Evolutionary conservation across 2,329 filamentous ascomycete species (phyloP).

Genomic region (Venturia effusa): DNA sequence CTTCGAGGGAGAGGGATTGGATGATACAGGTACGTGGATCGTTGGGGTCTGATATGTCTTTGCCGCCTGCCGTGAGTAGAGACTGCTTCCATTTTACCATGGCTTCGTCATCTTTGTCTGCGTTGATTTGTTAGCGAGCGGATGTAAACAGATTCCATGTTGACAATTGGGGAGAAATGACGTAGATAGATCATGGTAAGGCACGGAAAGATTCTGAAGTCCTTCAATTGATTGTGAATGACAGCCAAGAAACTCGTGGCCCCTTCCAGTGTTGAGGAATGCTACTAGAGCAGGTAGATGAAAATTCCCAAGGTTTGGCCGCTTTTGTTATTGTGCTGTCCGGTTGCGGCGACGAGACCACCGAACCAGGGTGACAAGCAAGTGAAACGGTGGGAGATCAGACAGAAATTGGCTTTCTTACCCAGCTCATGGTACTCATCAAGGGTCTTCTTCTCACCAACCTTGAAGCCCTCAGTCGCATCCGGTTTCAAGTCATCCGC

Average conservation of each 20-base stretch:
- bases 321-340: neutral
- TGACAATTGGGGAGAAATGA: neutral
- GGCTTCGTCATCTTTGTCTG: slow-evolving; percentile 73
- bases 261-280: neutral
- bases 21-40: slow-evolving; percentile 91
- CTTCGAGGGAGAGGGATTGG: slow-evolving; percentile 75
- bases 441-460: slow-evolving; percentile 96
- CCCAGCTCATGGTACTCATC: slow-evolving; percentile 91
- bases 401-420: slow-evolving; percentile 35
- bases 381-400: too few species aligned
- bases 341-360: neutral
- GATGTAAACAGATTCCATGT: neutral
- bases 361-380: neutral
- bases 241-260: neutral
- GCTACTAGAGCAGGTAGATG: neutral
- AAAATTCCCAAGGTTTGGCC: neutral
- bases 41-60: slow-evolving; percentile 41
- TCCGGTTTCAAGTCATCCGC: slow-evolving; percentile 78
- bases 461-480: slow-evolving; percentile 92
- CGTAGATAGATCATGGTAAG: neutral
- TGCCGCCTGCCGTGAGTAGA: slow-evolving; percentile 56
- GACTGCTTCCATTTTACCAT: slow-evolving; percentile 97
- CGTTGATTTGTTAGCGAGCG: neutral
- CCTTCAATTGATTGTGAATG: neutral
- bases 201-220: neutral